phyloP scores from a whole-genome alignment of 495 filamentous ascomycete genomes.

The Aspergillus heteromorphus region DNA sequence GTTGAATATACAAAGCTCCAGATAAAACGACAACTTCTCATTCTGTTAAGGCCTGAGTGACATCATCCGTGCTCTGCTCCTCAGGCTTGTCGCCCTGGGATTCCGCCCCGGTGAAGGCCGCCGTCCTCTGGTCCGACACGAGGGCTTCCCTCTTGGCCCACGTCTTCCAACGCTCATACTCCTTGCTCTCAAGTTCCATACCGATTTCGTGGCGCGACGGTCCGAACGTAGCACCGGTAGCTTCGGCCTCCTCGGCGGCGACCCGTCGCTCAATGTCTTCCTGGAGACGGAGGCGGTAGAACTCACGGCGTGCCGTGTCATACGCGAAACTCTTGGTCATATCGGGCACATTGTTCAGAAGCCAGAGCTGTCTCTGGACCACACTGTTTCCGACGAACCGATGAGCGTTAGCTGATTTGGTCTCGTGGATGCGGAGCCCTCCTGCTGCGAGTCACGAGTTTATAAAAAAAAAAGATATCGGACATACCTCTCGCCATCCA shows the following conservation, averaged over 20 bases:
- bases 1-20: neutral
- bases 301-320: slow-evolving; percentile 81
- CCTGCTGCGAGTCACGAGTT: neutral
- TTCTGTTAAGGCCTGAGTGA: neutral
- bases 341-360: slow-evolving; percentile 59
- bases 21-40: slow-evolving; percentile 1
- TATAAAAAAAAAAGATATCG: neutral
- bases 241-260: slow-evolving; percentile 80
- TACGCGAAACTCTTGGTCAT: slow-evolving; percentile 68
- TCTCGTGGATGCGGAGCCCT: neutral
- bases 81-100: slow-evolving; percentile 13
- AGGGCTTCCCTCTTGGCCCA: slow-evolving; percentile 62
- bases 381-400: slow-evolving; percentile 54
- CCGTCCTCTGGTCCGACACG: slow-evolving; percentile 23
- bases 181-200: slow-evolving; percentile 73
- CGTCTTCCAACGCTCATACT: slow-evolving; percentile 73
- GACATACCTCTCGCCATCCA: slow-evolving; percentile 81
- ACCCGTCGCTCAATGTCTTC: slow-evolving; percentile 81
- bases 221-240: slow-evolving; percentile 82
- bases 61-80: slow-evolving; percentile 1
- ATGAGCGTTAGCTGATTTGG: slow-evolving; percentile 16
- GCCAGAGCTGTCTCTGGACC: slow-evolving; percentile 83
- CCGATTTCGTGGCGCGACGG: slow-evolving; percentile 66
- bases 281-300: slow-evolving; percentile 75
- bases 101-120: slow-evolving; percentile 29